Evolutionary conservation across 2,329 filamentous ascomycete genomes (phyloP).

Genomic region (Calonectria hongkongensis): DNA sequence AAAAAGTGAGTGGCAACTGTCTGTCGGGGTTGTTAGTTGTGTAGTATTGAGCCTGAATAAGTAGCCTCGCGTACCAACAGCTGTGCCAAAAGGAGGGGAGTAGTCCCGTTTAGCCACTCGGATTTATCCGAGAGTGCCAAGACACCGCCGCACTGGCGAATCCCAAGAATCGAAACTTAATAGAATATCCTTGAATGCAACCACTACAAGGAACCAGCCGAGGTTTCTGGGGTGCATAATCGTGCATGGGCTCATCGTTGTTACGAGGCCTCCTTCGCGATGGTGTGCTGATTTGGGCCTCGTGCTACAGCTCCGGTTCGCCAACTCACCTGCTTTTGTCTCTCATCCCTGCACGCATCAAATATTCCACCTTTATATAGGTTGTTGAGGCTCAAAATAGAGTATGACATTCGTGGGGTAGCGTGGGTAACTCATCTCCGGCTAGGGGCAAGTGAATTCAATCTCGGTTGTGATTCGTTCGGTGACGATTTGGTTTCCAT

Average conservation of each 20-base stretch:
- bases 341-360: slow-evolving; percentile 6
- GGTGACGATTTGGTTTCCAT: background rate
- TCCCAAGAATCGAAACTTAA: background rate
- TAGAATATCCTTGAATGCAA: background rate
- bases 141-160: background rate
- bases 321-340: background rate
- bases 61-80: too few relatives aligned
- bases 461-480: background rate
- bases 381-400: background rate
- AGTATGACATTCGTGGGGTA: background rate
- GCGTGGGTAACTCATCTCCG: background rate
- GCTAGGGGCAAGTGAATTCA: background rate
- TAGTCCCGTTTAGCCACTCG: background rate
- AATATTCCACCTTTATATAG: slow-evolving; percentile 7
- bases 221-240: slow-evolving; percentile 3
- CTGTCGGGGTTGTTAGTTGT: too few relatives aligned
- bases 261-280: background rate
- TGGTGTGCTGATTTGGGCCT: background rate
- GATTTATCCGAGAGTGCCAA: background rate
- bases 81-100: too few relatives aligned
- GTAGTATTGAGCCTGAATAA: too few relatives aligned
- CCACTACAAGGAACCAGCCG: background rate
- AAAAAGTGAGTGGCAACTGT: too few relatives aligned
- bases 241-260: slow-evolving; percentile 3
- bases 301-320: background rate